phyloP scores from a whole-genome alignment of 306 rosid genomes.

The Castanospermum australe region DNA sequence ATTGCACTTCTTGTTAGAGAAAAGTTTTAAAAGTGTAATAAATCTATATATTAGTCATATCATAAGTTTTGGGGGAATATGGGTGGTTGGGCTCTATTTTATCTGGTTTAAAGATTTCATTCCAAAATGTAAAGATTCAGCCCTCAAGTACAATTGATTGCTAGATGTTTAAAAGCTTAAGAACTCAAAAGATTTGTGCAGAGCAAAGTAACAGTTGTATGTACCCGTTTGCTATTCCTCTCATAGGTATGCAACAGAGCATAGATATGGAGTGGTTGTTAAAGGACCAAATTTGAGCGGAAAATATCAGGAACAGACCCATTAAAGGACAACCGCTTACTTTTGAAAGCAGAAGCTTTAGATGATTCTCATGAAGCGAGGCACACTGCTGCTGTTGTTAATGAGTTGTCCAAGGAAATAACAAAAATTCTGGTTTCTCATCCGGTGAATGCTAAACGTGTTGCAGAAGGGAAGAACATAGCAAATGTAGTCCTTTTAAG shows the following conservation, averaged over 20 bases:
- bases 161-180: not conserved
- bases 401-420: slow-evolving; percentile 88
- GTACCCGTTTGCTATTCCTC: slow-evolving; percentile 2
- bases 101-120: slow-evolving; percentile 17
- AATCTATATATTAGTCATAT: not conserved
- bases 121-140: not conserved
- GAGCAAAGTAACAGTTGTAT: slow-evolving; percentile 1
- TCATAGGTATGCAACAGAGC: slow-evolving; percentile 92
- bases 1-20: slow-evolving; percentile 10
- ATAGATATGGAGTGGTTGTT: slow-evolving; percentile 97
- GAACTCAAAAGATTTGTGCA: slow-evolving; percentile 15
- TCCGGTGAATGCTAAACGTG: slow-evolving; percentile 80
- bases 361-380: slow-evolving; percentile 80
- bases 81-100: slow-evolving; percentile 3
- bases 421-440: slow-evolving; percentile 80
- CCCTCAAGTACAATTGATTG: not conserved
- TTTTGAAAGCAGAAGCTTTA: slow-evolving; percentile 84
- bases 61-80: not conserved
- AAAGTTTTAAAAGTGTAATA: not conserved
- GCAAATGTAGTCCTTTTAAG: slow-evolving; percentile 91
- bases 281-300: slow-evolving; percentile 93
- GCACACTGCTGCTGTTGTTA: slow-evolving; percentile 83
- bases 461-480: slow-evolving; percentile 81
- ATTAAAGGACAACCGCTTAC: slow-evolving; percentile 87
- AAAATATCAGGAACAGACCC: slow-evolving; percentile 97